Percentiles rank a stretch among this genome's conserved stretches.
These are phyloP conservation scores for Coniochaeta hoffmannii DNA, from an alignment of 2,329 filamentous ascomycete genomes.

Conservation along the genomic window DNA sequence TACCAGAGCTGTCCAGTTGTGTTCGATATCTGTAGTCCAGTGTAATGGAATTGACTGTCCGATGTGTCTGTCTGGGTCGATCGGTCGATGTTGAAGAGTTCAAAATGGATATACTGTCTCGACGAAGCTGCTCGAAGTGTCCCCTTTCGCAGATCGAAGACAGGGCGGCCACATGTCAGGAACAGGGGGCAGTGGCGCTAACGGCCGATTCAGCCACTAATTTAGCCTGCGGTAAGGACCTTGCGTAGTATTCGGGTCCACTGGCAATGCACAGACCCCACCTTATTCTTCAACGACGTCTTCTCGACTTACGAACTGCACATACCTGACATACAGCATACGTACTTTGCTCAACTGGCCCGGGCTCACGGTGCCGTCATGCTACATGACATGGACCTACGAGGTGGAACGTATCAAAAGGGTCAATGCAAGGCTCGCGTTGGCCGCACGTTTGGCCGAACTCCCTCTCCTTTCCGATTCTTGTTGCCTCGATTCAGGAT, in stretches of 20 bases:
- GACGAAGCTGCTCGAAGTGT: not conserved
- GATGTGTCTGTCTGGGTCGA: not conserved
- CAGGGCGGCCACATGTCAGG: conserved; percentile 1
- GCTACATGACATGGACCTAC: too few species aligned
- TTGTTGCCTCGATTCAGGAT: too few species aligned
- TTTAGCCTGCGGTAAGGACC: not conserved
- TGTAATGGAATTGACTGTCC: not conserved
- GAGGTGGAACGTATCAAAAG: too few species aligned
- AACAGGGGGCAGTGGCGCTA: not conserved
- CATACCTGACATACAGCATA: too few species aligned
- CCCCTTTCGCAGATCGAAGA: not conserved
- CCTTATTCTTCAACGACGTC: not conserved
- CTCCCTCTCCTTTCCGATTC: too few species aligned
- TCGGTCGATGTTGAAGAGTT: not conserved
- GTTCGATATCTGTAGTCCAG: too few species aligned
- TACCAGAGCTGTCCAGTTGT: conserved; percentile 23
- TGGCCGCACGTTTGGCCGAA: too few species aligned
- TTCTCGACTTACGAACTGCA: too few species aligned
- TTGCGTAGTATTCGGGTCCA: not conserved
- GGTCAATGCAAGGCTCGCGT: too few species aligned
- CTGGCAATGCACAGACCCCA: not conserved
- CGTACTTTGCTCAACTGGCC: too few species aligned
- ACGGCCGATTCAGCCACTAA: not conserved
- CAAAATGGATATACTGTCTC: not conserved
- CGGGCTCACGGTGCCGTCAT: too few species aligned